Percentiles rank a stretch among this genome's conserved stretches.
These are phyloP conservation scores for Amphichorda felina DNA, from an alignment of 2,329 filamentous ascomycete species.

Conservation along the genomic window DNA sequence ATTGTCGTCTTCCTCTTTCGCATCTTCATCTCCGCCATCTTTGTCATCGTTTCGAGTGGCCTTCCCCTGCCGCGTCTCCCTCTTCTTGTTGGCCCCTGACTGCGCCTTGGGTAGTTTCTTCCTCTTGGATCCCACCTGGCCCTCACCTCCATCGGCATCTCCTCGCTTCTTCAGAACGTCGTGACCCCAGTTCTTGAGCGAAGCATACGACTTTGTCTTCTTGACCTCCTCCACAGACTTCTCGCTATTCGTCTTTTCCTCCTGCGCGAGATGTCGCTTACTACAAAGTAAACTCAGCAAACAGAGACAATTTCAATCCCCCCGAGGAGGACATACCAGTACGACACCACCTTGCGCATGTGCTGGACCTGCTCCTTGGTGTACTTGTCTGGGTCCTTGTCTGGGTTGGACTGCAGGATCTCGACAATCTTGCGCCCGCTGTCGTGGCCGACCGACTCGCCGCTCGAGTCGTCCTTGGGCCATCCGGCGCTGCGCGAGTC, in stretches of 20 bases:
- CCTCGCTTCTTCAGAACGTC: constrained; percentile 32
- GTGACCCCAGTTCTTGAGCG: constrained; percentile 51
- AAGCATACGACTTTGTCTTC: constrained; percentile 41
- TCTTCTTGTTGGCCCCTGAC: constrained; percentile 16
- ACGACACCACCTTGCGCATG: constrained; percentile 52
- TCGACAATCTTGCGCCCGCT: constrained; percentile 52
- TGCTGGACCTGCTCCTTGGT: constrained; percentile 41
- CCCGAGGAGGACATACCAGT: constrained; percentile 41
- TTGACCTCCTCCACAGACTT: constrained; percentile 31
- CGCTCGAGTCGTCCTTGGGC: constrained; percentile 40
- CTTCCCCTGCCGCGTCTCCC: constrained; percentile 15
- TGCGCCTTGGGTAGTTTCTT: constrained; percentile 10
- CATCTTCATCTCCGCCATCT: constrained; percentile 16
- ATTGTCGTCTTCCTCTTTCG: constrained; percentile 8
- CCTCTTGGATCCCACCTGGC: constrained; percentile 14
- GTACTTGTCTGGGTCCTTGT: constrained; percentile 44
- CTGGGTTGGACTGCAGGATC: constrained; percentile 50
- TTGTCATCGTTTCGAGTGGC: constrained; percentile 10
- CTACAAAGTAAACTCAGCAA: constrained; percentile 8
- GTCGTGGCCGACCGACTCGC: constrained; percentile 52
- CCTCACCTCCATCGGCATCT: not conserved
- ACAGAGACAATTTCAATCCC: not conserved
- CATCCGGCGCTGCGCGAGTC: constrained; percentile 47
- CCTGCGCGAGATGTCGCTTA: constrained; percentile 55
- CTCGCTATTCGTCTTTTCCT: constrained; percentile 43